phyloP scores from a whole-genome alignment of 257 asterid genomes.

The Ehretia macrophylla region DNA sequence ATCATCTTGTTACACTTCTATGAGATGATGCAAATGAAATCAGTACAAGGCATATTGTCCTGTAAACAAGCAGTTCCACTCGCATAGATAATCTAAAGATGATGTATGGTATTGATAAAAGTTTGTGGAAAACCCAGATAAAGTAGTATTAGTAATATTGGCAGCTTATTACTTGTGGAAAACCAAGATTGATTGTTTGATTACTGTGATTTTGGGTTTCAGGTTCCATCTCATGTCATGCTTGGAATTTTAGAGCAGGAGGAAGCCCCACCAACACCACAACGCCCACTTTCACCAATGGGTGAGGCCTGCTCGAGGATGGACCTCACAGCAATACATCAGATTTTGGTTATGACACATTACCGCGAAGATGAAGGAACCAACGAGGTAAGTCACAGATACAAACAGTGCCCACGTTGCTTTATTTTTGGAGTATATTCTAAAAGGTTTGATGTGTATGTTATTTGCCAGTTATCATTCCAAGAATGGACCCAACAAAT shows the following conservation, averaged over 20 bases:
- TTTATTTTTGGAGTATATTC: not conserved
- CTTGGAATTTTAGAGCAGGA: constrained; percentile 74
- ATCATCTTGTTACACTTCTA: too few species aligned
- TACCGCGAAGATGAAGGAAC: constrained; percentile 87
- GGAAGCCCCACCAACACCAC: constrained; percentile 72
- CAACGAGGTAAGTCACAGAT: constrained; percentile 53
- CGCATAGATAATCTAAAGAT: too few species aligned
- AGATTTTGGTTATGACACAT: constrained; percentile 79
- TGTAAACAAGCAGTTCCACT: too few species aligned
- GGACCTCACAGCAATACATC: constrained; percentile 96
- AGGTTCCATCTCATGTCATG: constrained; percentile 88
- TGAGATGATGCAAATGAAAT: too few species aligned
- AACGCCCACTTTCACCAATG: constrained; percentile 84
- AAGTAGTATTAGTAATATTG: too few species aligned
- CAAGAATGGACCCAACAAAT: constrained; percentile 98
- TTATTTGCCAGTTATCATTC: constrained; percentile 58
- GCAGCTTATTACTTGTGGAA: too few species aligned
- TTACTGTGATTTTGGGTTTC: constrained; percentile 10
- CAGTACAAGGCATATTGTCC: too few species aligned
- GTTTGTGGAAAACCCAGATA: too few species aligned
- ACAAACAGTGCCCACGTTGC: too few species aligned
- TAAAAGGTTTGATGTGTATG: constrained; percentile 2
- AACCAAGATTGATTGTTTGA: too few species aligned
- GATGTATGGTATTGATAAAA: too few species aligned
- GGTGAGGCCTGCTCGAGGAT: constrained; percentile 90